A percentile compares a stretch with the other conserved stretches of the same genome.
Conservation (phyloP, 2,329 filamentous ascomycete species). For the Penicillium griseofulvum region DNA sequence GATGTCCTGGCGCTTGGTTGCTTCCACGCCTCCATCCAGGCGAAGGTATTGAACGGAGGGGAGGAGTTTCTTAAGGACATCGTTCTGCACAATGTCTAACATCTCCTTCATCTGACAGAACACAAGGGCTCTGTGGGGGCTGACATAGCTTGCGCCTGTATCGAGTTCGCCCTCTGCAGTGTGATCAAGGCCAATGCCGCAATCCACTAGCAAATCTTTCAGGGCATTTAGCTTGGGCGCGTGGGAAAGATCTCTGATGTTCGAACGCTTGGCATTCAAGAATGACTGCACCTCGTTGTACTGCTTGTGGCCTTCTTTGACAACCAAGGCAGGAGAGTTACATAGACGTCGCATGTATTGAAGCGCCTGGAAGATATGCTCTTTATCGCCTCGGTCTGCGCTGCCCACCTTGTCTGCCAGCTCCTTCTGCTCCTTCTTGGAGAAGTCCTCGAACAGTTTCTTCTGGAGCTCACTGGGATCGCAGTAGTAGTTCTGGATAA, state of each 20-base stretch:
- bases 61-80: slow-evolving; percentile 85
- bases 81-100: slow-evolving; percentile 97
- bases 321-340: slow-evolving; percentile 93
- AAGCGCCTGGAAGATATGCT: slow-evolving; percentile 97
- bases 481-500: slow-evolving; percentile 98
- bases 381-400: slow-evolving; percentile 88
- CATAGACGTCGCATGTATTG: slow-evolving; percentile 99
- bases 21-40: slow-evolving; percentile 90
- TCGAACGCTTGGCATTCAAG: slow-evolving; percentile 74
- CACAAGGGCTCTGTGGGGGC: slow-evolving; percentile 89
- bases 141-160: slow-evolving; percentile 73
- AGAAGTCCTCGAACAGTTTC: slow-evolving; percentile 95
- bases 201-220: slow-evolving; percentile 93
- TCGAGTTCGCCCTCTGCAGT: slow-evolving; percentile 53
- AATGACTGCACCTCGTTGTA: slow-evolving; percentile 85
- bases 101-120: slow-evolving; percentile 99
- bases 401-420: slow-evolving; percentile 78
- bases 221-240: slow-evolving; percentile 90
- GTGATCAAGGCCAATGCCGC: slow-evolving; percentile 82
- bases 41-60: slow-evolving; percentile 89
- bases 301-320: slow-evolving; percentile 88
- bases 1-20: slow-evolving; percentile 90
- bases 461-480: slow-evolving; percentile 92
- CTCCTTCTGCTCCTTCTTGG: slow-evolving; percentile 86
- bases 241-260: slow-evolving; percentile 78